Conservation (phyloP, 2,329 filamentous ascomycete species). For the Pochonia chlamydosporia region DNA sequence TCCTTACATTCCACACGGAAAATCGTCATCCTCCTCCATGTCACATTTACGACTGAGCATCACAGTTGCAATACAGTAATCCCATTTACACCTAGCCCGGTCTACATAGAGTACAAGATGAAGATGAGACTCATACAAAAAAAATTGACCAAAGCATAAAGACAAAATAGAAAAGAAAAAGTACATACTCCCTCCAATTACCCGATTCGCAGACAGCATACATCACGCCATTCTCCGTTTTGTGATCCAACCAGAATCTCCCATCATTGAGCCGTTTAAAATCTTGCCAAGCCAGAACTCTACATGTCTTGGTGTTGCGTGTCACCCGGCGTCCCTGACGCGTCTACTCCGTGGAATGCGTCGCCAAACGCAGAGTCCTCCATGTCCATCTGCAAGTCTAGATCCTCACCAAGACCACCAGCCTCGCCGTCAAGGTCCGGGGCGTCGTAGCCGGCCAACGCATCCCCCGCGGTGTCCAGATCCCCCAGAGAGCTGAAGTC, state of each 20-base stretch:
- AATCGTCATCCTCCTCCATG: no score
- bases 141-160: neutral
- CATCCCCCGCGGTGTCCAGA: conserved; percentile 66
- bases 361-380: conserved; percentile 81
- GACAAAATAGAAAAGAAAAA: neutral
- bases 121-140: neutral
- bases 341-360: conserved; percentile 63
- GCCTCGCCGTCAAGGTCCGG: conserved; percentile 41
- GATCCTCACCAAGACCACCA: conserved; percentile 46
- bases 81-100: neutral
- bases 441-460: conserved; percentile 60
- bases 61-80: no score
- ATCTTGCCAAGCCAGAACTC: neutral
- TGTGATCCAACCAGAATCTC: neutral
- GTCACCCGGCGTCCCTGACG: conserved; percentile 29
- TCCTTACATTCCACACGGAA: no score
- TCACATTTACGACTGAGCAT: no score
- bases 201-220: neutral
- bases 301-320: conserved; percentile 29
- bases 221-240: conserved; percentile 1
- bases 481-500: conserved; percentile 61
- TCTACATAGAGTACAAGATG: conserved; percentile 5
- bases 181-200: neutral
- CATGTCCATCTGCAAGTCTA: conserved; percentile 61
- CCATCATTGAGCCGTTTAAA: conserved; percentile 6